Evolutionary conservation across 2,329 filamentous ascomycete species (phyloP), one percentile per base, ranked within the genome.

Genomic region (Tolypocladium endophyticum): DNA sequence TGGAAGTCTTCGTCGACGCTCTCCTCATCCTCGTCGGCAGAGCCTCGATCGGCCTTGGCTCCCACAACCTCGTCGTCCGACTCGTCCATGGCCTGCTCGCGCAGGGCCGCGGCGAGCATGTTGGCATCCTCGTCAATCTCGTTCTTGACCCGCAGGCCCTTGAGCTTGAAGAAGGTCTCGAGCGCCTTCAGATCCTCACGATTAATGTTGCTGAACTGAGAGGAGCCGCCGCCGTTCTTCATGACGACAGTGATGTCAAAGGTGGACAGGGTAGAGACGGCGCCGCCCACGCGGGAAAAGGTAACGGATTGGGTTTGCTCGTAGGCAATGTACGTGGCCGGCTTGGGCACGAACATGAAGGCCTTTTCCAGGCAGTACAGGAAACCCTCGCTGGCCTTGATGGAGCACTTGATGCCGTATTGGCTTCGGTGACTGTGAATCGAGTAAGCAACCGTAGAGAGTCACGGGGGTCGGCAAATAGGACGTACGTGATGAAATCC

Each of bases 181-280:
- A 99, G 84, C 8, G 90, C 90, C 76, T 94, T 90, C 74, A 97
- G 90, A 72, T 99, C 94, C 78, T 99, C 94, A 67, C 93, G 89
- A 73, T 97, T 99, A 74, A 99, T 99, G 79, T 99, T 99, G 77
- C 92, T 96, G 79, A 99, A 99, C 70, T 97, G 92, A 67, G 92
- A 91, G 69, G 96, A 92, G 60, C 89, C 89, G 58, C 85, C 82
- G n/a, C 89, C 90, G 66, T 81, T 85, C 81, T 97, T 97, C 79
- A 97, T 83, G 59, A 87, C 87, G 61, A 99, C 90, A 0, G 92
- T 94, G 67, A 99, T 97, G 73, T 99, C 94, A 71, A 99, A 99
- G 2, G 94, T 99, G 60, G 94, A 90, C 65, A 93, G 89, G 56
- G 94, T 90, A 57, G 93, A 96, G 62, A 97, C 87, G 59, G 93